A percentile compares a stretch with the other conserved stretches of the same genome.
These are phyloP conservation scores for Lagerstroemia fauriei DNA, from an alignment of 441 rosid species.

Conservation along the genomic window DNA sequence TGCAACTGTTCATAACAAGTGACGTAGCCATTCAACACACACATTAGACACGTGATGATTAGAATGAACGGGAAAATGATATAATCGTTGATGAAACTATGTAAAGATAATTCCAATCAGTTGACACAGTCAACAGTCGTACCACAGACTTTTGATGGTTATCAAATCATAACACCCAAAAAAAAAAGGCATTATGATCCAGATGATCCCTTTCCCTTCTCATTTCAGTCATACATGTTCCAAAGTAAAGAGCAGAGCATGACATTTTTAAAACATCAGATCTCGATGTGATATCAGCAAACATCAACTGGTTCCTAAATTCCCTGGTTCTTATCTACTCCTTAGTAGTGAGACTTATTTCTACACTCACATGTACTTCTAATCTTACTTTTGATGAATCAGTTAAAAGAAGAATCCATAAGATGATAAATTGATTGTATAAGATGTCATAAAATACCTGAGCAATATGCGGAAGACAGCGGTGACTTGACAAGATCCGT, in stretches of 20 bases:
- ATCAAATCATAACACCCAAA: not conserved
- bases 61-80: not conserved
- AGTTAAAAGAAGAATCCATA: not conserved
- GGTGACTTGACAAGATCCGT: constrained; percentile 85
- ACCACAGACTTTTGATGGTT: not conserved
- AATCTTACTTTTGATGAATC: too few relatives aligned
- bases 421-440: not conserved
- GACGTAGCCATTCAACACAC: not conserved
- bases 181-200: not conserved
- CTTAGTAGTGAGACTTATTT: too few relatives aligned
- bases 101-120: not conserved
- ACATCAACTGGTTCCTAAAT: not conserved
- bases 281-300: not conserved
- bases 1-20: not conserved
- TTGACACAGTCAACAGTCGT: not conserved
- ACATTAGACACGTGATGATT: not conserved
- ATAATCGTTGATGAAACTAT: not conserved
- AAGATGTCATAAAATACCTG: constrained; percentile 53
- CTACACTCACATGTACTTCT: too few relatives aligned
- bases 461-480: constrained; percentile 98
- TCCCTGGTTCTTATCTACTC: not conserved
- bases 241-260: not conserved
- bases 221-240: not conserved
- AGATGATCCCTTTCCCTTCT: not conserved
- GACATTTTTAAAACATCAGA: not conserved